Conservation (phyloP, 192 early-diverging fungal genomes). For the Backusella westeae region DNA sequence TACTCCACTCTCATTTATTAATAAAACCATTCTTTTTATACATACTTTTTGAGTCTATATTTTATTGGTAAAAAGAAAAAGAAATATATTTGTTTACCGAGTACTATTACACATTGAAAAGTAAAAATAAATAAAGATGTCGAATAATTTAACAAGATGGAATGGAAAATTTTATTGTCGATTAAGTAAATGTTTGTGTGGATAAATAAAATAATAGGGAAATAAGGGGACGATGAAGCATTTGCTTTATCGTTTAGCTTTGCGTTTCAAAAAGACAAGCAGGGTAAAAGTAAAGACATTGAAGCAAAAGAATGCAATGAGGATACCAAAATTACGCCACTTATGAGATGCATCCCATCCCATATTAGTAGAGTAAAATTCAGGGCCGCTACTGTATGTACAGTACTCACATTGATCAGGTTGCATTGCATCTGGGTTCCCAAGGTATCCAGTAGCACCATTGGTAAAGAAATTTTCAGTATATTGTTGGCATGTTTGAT, state of each 20-base stretch:
- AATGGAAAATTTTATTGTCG: neutral
- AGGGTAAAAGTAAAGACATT: conserved; percentile 50
- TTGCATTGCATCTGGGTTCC: conserved; percentile 15
- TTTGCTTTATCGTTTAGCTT: conserved; percentile 16
- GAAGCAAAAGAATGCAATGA: conserved; percentile 58
- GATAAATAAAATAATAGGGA: neutral
- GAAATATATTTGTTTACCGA: too few species aligned
- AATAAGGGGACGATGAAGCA: neutral
- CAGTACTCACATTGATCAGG: conserved; percentile 64
- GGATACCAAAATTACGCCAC: conserved; percentile 71
- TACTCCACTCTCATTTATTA: neutral
- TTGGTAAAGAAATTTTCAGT: neutral
- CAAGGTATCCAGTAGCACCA: conserved; percentile 6
- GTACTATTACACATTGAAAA: too few species aligned
- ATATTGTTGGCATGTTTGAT: conserved; percentile 62
- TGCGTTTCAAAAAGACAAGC: conserved; percentile 42
- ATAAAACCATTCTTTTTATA: neutral
- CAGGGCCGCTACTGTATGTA: conserved; percentile 48
- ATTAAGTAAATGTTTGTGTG: neutral
- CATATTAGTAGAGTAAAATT: conserved; percentile 46
- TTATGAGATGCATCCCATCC: conserved; percentile 55
- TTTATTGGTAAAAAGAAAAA: too few species aligned
- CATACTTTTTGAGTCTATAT: too few species aligned
- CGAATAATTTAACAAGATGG: neutral
- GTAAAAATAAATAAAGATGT: neutral